Conservation (phyloP, 2,329 filamentous ascomycete species). For the Hymenoscyphus linearis region DNA sequence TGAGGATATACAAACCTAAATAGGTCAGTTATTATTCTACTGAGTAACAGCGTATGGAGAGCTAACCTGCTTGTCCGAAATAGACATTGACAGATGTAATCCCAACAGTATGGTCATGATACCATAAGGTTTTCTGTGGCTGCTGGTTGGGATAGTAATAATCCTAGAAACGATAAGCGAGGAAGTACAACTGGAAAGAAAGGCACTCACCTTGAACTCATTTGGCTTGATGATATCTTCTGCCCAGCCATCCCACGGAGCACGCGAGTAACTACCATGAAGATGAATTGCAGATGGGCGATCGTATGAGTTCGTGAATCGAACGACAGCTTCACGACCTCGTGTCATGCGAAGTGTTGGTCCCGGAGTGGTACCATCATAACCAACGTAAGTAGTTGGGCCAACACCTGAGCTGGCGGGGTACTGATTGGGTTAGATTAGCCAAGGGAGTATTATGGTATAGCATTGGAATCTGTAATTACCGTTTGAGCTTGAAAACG, state of each 20-base stretch:
- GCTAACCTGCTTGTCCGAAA: conserved; percentile 46
- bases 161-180: conserved; percentile 32
- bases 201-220: conserved; percentile 41
- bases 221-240: conserved; percentile 44
- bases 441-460: neutral
- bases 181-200: neutral
- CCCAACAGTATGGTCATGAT: conserved; percentile 40
- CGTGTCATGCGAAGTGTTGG: conserved; percentile 41
- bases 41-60: neutral
- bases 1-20: conserved; percentile 43
- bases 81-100: conserved; percentile 51
- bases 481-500: conserved; percentile 38
- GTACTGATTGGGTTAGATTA: neutral
- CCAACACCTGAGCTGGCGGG: conserved; percentile 35
- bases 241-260: conserved; percentile 49
- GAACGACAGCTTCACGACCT: conserved; percentile 47
- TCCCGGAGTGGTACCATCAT: conserved; percentile 51
- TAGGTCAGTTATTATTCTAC: neutral
- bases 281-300: conserved; percentile 7
- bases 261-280: conserved; percentile 45
- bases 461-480: neutral
- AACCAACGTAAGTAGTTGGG: conserved; percentile 40
- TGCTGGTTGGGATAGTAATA: conserved; percentile 57
- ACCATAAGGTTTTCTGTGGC: conserved; percentile 50
- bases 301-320: conserved; percentile 41